Evolutionary conservation across 106 monocot species (phyloP).

Genomic region (Posidonia australis): DNA sequence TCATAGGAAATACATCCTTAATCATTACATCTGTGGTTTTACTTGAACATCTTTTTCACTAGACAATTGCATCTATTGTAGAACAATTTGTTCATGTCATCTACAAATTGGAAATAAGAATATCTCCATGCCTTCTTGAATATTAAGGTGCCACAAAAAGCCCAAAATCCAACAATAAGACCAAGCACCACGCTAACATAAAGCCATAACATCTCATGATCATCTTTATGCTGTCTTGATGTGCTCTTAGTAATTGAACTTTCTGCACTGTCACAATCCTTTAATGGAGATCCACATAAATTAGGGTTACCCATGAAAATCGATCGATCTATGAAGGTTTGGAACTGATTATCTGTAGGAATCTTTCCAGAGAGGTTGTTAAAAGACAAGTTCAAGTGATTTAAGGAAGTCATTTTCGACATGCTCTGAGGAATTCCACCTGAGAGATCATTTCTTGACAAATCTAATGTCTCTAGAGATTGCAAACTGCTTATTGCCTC

Average conservation of each 20-base stretch:
- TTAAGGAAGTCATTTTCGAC: too few species aligned
- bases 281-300: background rate
- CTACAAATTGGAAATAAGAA: background rate
- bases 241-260: too few species aligned
- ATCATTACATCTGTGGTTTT: too few species aligned
- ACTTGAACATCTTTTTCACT: too few species aligned
- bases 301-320: background rate
- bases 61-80: too few species aligned
- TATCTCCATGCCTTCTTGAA: background rate
- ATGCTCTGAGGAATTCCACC: background rate
- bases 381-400: background rate
- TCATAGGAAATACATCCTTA: too few species aligned
- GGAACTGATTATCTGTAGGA: background rate
- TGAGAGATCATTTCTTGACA: background rate
- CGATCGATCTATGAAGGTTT: background rate
- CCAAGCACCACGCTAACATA: background rate
- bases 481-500: slow-evolving; percentile 6
- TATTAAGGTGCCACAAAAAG: background rate
- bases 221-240: too few species aligned
- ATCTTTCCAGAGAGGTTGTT: background rate
- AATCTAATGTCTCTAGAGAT: background rate
- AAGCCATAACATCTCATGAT: background rate
- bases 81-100: background rate
- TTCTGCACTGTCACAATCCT: too few species aligned
- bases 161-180: slow-evolving; percentile 4